phyloP scores from a whole-genome alignment of 352 stramenopile species.

The Pythium diclinum region DNA sequence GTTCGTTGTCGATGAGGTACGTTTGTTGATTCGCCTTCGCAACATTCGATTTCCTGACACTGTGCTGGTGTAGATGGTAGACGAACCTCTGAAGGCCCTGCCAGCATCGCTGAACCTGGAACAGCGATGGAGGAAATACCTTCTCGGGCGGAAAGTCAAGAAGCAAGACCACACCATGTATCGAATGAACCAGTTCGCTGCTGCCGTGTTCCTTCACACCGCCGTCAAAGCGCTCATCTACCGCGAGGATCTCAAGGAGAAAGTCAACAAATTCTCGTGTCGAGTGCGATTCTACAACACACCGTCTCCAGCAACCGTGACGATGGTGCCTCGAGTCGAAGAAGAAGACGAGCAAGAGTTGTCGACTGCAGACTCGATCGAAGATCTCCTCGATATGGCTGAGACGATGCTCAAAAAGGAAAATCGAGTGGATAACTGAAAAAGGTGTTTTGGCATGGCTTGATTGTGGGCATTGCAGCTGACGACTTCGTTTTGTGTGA shows the following conservation, averaged over 20 bases:
- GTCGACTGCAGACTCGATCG: slow-evolving; percentile 9
- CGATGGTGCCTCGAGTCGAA: not conserved
- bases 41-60: not conserved
- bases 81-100: slow-evolving; percentile 44
- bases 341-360: slow-evolving; percentile 9
- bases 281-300: slow-evolving; percentile 10
- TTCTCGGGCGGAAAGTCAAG: slow-evolving; percentile 45
- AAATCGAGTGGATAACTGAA: not conserved
- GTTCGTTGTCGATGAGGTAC: slow-evolving; percentile 54
- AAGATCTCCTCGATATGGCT: slow-evolving; percentile 17
- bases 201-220: slow-evolving; percentile 40
- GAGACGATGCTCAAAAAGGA: slow-evolving; percentile 18
- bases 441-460: no score
- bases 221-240: slow-evolving; percentile 54
- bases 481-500: no score
- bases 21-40: not conserved
- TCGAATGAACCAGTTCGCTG: slow-evolving; percentile 54
- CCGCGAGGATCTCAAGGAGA: slow-evolving; percentile 43
- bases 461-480: no score
- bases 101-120: slow-evolving; percentile 53
- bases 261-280: slow-evolving; percentile 35
- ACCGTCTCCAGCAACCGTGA: not conserved
- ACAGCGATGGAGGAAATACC: slow-evolving; percentile 54
- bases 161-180: slow-evolving; percentile 49
- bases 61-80: slow-evolving; percentile 37